Evolutionary conservation across 345 rosid species (phyloP), one percentile per base, ranked within the genome.

Genomic region (Rhizophora mangle): DNA sequence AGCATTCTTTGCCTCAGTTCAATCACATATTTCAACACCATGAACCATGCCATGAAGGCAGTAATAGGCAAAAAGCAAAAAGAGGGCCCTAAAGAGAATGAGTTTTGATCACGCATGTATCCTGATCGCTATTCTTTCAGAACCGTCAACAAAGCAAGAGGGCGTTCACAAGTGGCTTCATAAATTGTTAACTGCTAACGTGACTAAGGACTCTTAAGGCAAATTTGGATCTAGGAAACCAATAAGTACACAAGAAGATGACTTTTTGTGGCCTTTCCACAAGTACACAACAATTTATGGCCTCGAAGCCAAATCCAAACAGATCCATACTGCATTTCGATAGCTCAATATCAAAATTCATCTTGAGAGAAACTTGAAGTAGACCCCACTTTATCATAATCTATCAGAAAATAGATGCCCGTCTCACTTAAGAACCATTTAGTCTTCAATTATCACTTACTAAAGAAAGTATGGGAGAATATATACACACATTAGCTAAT

Each of bases 231-330:
- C 58, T 21, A 64, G 30, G 63, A 56, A 19, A 56, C 43, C 57
- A 31, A 8, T 16, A 26, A 29, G 19, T 5, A 46, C 29, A 2
- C 54, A 62, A 56, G 5, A 39, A 22, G 8, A 53, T 5, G 36
- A 47, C 65, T 46, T n/a, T 59, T 49, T 18, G 49, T 20, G 5
- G n/a, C 15, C 39, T 32, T 43, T 19, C 31, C 27, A 51, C 59
- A 15, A 39, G 16, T 34, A 31, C 21, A 58, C 34, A 18, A 67
- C 53, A 70, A 69, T 52, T 62, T 52, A 18, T 20, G 31, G 68
- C 68, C 74, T 16, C 74, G 58, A 46, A 46, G 57, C 68, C 19
- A 56, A 56, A 39, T 22, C 51, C 21, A 27, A 31, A 7, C 7
- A 3, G 19, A 18, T 55, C 26, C 0, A 46, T 53, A 29, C 29